Evolutionary conservation across 192 early-diverging fungal genomes (phyloP).

Genomic region (Backusella macrospora): DNA sequence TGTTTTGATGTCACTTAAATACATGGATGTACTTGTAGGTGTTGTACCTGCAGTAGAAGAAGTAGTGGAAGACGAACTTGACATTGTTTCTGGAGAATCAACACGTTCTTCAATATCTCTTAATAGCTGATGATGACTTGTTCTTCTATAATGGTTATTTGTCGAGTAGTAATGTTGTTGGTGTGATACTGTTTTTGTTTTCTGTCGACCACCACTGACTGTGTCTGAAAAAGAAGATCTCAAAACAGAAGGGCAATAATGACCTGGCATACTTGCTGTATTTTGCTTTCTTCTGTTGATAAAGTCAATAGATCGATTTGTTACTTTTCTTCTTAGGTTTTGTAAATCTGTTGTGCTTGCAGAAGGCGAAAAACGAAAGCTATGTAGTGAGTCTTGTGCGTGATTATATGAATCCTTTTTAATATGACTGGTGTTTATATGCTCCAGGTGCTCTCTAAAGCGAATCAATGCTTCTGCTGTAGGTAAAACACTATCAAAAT

Average conservation of each 20-base stretch:
- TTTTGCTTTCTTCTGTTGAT: conserved; percentile 1
- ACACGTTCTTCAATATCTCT: conserved; percentile 4
- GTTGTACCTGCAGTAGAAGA: conserved; percentile 5
- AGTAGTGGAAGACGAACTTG: neutral
- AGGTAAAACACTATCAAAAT: conserved; percentile 14
- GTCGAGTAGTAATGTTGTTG: neutral
- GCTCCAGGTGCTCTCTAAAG: conserved; percentile 1
- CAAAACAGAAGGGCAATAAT: neutral
- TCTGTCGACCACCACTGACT: neutral
- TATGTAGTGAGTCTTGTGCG: conserved; percentile 19
- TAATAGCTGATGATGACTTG: neutral
- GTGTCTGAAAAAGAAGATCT: neutral
- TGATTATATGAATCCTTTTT: conserved; percentile 9
- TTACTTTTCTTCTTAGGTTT: neutral
- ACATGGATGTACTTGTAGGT: conserved; percentile 44
- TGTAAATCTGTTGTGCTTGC: neutral
- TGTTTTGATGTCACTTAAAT: conserved; percentile 24
- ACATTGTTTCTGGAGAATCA: conserved; percentile 1
- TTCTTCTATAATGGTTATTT: neutral
- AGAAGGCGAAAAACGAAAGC: conserved; percentile 18
- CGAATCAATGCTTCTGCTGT: conserved; percentile 18
- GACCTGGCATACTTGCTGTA: conserved; percentile 3
- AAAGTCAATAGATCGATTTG: conserved; percentile 4
- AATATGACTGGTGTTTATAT: neutral
- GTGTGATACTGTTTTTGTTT: neutral